These are phyloP conservation scores for Cladophialophora psammophila DNA, from an alignment of 2,329 filamentous ascomycete genomes.

Conservation along the genomic window DNA sequence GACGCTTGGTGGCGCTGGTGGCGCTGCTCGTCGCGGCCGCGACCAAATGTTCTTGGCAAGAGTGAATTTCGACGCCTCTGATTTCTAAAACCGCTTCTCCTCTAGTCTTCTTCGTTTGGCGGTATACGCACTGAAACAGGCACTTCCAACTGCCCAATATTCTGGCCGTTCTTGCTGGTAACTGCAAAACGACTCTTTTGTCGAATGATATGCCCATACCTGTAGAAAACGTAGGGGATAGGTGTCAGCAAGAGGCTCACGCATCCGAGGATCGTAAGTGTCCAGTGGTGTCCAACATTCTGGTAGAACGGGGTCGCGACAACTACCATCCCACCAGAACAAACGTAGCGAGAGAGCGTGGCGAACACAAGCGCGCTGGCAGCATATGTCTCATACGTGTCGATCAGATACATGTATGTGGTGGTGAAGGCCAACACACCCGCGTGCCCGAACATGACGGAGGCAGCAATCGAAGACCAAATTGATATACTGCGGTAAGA, in stretches of 20 bases:
- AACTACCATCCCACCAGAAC: slow-evolving; percentile 48
- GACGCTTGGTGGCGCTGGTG: slow-evolving; percentile 9
- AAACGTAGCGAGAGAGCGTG: slow-evolving; percentile 53
- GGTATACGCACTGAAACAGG: background rate
- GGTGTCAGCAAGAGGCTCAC: slow-evolving; percentile 52
- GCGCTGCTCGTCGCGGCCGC: background rate
- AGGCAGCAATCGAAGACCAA: slow-evolving; percentile 61
- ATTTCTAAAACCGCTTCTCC: background rate
- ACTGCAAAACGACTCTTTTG: slow-evolving; percentile 45
- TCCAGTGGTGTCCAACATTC: slow-evolving; percentile 50
- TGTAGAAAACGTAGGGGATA: slow-evolving; percentile 56
- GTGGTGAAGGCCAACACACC: slow-evolving; percentile 60
- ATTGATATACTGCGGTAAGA: slow-evolving; percentile 54
- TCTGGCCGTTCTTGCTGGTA: background rate
- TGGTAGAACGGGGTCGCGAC: slow-evolving; percentile 49
- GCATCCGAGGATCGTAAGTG: slow-evolving; percentile 50
- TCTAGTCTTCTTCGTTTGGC: background rate
- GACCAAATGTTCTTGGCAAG: background rate
- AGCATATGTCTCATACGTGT: slow-evolving; percentile 62
- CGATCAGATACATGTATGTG: slow-evolving; percentile 66
- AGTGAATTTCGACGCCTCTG: background rate
- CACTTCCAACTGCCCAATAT: background rate
- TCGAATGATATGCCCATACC: slow-evolving; percentile 47
- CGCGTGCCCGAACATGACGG: slow-evolving; percentile 61
- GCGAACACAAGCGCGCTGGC: slow-evolving; percentile 57